Base-by-base conservation (phyloP, 352 stramenopile species). In the Phytophthora melonis region DNA sequence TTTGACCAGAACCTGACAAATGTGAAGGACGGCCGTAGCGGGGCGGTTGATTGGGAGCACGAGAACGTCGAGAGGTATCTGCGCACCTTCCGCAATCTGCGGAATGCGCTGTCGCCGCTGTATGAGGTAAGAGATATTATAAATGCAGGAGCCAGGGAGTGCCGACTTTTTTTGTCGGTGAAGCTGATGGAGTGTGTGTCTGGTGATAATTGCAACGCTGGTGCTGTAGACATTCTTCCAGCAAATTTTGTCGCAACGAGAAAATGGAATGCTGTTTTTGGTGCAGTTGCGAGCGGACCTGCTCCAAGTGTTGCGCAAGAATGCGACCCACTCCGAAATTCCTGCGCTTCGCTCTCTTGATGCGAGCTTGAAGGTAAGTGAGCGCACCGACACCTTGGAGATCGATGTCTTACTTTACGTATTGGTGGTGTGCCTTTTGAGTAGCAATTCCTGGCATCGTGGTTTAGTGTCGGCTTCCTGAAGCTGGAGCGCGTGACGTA, bases 391-490 rank as follows among this genome's bases (percentile, higher is more conserved):
- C 21, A 19, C 11, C 3, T 43, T 43, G 8, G 32, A 39, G 18
- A 47, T 11, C 13, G 39, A 61, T 18, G 41, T 52, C 6, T 52
- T 43, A 45, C 30, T 32, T 53, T 59, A 34, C 23, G 11, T 43
- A 11, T 25, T 30, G 7, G 32, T 23, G 25, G 11, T 57, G 3
- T 60, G 4, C 0, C 10, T 56, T 53, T 25, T 60, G 71, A 90
- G 25, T 71, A 97, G 87, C 83, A 82, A 30, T 93, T 98, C 32
- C 79, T 99, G 5, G 87, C 92, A 5, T 92, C 89, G 23, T 98
- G 96, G 88, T 99, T 99, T 68, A 93, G 88, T 52, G 93, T 97
- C 25, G 95, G 93, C 16, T 97, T 98, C 57, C 63, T 99, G 36
- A 86, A 93, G 32, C 80, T 98, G 23, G 80, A 93, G 73, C 85